Base-by-base conservation (phyloP, 805 yeast genomes). In the Wickerhamiella lipophila region DNA sequence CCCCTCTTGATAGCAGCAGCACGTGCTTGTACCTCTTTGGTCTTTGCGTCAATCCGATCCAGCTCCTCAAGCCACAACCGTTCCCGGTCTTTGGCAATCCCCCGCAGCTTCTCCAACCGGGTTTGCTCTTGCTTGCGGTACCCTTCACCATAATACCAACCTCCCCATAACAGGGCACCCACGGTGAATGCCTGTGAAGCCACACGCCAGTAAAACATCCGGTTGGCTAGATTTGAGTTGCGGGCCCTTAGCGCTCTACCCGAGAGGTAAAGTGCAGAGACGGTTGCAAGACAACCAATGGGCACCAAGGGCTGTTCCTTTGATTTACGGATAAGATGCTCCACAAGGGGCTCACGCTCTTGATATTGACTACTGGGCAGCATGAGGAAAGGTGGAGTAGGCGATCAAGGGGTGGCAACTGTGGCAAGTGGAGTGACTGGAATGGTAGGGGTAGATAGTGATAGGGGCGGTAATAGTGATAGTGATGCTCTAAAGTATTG, bases 251-350 rank as follows among this genome's bases (percentile, higher is more conserved):
- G 70, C 21, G 88, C 83, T 55, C 75, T 73, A 2, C 86, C 87
- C 2, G 96, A 94, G 55, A 87, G 67, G 0, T 74, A 66, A 27
- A 88, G 84, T 0, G 96, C 95, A 2, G 79, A 83, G 7, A 83
- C 75, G 2, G 96, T 88, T 42, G 81, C 76, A 3, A 82, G 60
- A 13, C 83, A 72, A 1, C 96, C 96, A 5, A 86, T 49, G 1
- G 96, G 96, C 1, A 88, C 96, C 9, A 83, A 67, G 1, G 96
- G 96, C 61, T 88, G 95, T 64, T 86, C 82, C 60, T 79, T 83
- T 52, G 83, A 78, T 56, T 82, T 64, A 23, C 63, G 56, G 22
- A 56, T 32, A 18, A 64, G 52, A 40, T 53, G 54, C 39, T 57
- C 53, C 13, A 51, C 47, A 34, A 58, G 51, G 16, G 59, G 52